Conservation (phyloP, 1,284 basidiomycete species). For the Bondarzewia mesenterica region DNA sequence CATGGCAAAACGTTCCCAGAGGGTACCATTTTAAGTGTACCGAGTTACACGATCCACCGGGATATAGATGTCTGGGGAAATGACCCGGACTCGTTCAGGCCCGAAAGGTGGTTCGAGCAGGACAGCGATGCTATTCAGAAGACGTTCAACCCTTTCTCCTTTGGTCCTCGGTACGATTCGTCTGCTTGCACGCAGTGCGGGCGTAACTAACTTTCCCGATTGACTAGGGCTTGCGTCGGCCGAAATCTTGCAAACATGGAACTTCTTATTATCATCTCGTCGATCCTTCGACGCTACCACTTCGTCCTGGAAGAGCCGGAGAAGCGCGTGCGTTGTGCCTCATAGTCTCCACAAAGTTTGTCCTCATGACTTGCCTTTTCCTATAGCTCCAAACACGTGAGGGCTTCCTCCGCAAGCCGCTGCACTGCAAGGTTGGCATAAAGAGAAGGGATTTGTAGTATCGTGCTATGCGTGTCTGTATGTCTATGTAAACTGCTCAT, state of each 20-base stretch:
- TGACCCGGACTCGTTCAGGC: conserved; percentile 69
- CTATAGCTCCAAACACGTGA: conserved; percentile 59
- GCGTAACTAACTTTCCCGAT: not conserved
- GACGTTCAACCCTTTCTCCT: conserved; percentile 70
- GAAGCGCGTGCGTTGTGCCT: conserved; percentile 38
- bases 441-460: conserved; percentile 37
- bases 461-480: not conserved
- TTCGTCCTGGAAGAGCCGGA: conserved; percentile 54
- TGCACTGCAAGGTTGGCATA: conserved; percentile 59
- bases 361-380: conserved; percentile 8
- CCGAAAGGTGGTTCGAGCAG: conserved; percentile 76
- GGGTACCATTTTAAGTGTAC: conserved; percentile 69
- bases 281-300: conserved; percentile 65
- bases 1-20: conserved; percentile 55
- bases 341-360: not conserved
- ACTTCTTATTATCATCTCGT: conserved; percentile 65
- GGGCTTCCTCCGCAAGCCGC: conserved; percentile 74
- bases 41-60: conserved; percentile 75
- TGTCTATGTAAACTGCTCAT: not conserved
- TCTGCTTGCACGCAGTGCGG: conserved; percentile 4
- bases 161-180: conserved; percentile 43
- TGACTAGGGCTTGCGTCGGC: conserved; percentile 63
- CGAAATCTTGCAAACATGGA: conserved; percentile 73
- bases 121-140: conserved; percentile 53
- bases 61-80: conserved; percentile 66